Evolutionary conservation across 371 early-diverging fungal species (phyloP).

Genomic region (Quaeritorhiza haematococci): DNA sequence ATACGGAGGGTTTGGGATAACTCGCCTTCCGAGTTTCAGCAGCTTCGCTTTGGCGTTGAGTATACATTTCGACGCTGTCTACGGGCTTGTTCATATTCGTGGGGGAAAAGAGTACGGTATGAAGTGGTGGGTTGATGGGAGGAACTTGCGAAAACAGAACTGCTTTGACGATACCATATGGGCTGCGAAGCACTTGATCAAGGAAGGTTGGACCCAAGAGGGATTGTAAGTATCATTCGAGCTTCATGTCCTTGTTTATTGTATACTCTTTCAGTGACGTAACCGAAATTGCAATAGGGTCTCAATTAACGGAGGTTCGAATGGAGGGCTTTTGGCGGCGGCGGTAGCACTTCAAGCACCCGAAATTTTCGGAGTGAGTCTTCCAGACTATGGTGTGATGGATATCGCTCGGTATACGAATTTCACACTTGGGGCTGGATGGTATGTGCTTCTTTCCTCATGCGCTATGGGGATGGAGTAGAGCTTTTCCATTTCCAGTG

Average conservation of each 20-base stretch:
- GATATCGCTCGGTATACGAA: constrained; percentile 37
- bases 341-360: constrained; percentile 39
- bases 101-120: constrained; percentile 46
- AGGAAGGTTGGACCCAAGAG: constrained; percentile 22
- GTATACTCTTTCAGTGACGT: too few species aligned
- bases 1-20: constrained; percentile 17
- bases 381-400: constrained; percentile 43
- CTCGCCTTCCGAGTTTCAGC: constrained; percentile 13
- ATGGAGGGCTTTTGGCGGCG: constrained; percentile 44
- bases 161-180: constrained; percentile 40
- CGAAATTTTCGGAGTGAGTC: constrained; percentile 35
- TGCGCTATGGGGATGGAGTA: not conserved
- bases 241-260: not conserved
- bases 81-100: constrained; percentile 37
- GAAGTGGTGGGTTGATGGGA: constrained; percentile 36
- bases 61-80: constrained; percentile 2
- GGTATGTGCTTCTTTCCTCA: constrained; percentile 15
- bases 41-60: constrained; percentile 13
- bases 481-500: not conserved
- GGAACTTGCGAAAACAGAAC: constrained; percentile 38
- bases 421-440: constrained; percentile 46
- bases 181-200: constrained; percentile 34
- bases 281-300: too few species aligned
- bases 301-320: constrained; percentile 47
- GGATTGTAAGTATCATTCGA: not conserved